Evolutionary conservation across 2,329 filamentous ascomycete species (phyloP).

Genomic region (Magnaporthiopsis rhizophila): DNA sequence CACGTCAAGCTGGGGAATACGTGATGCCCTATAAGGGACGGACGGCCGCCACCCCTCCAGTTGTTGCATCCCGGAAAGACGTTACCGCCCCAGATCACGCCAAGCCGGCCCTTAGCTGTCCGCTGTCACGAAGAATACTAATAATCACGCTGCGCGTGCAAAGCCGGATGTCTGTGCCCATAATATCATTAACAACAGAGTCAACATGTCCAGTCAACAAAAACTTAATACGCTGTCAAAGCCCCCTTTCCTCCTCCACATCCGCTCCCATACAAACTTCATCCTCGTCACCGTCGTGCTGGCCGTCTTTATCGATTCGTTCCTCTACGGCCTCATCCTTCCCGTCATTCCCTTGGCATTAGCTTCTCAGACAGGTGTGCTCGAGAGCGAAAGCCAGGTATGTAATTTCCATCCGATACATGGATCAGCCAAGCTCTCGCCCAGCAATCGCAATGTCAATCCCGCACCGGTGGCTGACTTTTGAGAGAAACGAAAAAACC

Average conservation of each 20-base stretch:
- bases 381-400: slow-evolving; percentile 25
- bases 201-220: too few relatives aligned
- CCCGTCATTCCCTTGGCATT: slow-evolving; percentile 66
- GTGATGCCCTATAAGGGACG: not conserved
- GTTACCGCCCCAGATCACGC: not conserved
- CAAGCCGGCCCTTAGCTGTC: not conserved
- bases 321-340: slow-evolving; percentile 57
- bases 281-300: slow-evolving; percentile 26
- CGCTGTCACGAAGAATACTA: too few relatives aligned
- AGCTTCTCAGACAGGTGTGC: slow-evolving; percentile 42
- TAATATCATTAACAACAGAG: too few relatives aligned
- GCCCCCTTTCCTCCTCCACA: slow-evolving; percentile 25
- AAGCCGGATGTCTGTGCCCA: too few relatives aligned
- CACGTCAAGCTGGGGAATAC: not conserved
- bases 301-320: slow-evolving; percentile 43
- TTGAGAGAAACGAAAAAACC: slow-evolving; percentile 18
- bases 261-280: slow-evolving; percentile 31
- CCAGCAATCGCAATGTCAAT: too few relatives aligned
- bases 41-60: not conserved
- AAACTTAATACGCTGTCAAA: not conserved
- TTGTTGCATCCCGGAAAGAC: not conserved
- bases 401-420: too few relatives aligned
- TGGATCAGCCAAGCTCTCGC: too few relatives aligned
- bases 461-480: too few relatives aligned
- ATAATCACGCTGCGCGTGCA: too few relatives aligned